Evolutionary conservation across 2,329 filamentous ascomycete species (phyloP), one percentile per base, ranked within the genome.

Genomic region (Tricladium varicosporioides): DNA sequence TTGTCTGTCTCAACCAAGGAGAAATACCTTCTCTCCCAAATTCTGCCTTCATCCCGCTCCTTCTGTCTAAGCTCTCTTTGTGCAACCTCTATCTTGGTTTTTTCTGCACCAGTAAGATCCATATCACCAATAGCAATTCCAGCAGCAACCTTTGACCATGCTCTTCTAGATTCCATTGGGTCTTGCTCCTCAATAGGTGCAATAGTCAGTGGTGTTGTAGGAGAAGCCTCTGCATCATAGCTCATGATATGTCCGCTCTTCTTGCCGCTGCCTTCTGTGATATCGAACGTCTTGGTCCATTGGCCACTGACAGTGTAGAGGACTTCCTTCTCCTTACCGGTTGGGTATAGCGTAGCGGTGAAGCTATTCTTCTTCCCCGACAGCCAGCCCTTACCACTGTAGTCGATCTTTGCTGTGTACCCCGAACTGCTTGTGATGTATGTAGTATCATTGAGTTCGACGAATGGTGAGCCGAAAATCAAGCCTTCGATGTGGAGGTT

Each of bases 331-430:
- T 87, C 91, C 60, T 79, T 78, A 76, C 85, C 75, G 73, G 89
- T 84, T 14, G 78, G 81, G 75, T 88, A 92, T 56, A 97, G 72
- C 19, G 79, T 80, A 13, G 92, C 93, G 11, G 79, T 84, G 71
- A 97, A 91, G 56, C 82, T 89, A 77, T 97, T 97, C 79, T 96
- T 97, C 80, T 96, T 96, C 64, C 93, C 94, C 47, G 88, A 92
- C 9, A 99, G 75, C 93, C 93, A 99, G 57, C 93, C 93, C 72
- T 91, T 93, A 68, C 93, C 92, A 60, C 85, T 89, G 77, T 96
- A 99, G 71, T 96, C 91, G 68, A 97, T 89, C 76, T 91, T 92
- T 62, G 91, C 84, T 4, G 91, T 88, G 76, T 88, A 97, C 53
- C 94, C 93, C 2, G 87, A 88, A 19, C 88, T 94, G 62, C 91